Conservation (phyloP, 768 basidiomycete species). For the Hericium rajendrae region DNA sequence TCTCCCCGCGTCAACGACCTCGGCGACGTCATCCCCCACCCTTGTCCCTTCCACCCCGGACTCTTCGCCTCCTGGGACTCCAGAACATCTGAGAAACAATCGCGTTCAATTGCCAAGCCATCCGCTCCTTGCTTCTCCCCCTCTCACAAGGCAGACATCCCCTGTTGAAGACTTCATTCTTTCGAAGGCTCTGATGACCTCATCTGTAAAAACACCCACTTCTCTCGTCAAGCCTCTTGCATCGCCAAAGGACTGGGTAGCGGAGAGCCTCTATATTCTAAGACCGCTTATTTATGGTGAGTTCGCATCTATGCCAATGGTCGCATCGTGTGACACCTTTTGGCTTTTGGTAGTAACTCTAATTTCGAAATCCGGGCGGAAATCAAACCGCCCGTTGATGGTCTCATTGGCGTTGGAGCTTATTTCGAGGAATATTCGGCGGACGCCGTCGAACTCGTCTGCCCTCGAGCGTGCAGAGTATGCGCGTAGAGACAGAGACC, state of each 20-base stretch:
- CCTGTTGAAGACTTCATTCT: slow-evolving; percentile 74
- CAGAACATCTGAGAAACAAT: slow-evolving; percentile 78
- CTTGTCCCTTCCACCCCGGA: slow-evolving; percentile 48
- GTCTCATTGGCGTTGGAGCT: slow-evolving; percentile 61
- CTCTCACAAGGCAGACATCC: slow-evolving; percentile 39
- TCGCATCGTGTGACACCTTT: neutral
- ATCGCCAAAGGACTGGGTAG: slow-evolving; percentile 62
- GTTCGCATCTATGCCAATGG: slow-evolving; percentile 9
- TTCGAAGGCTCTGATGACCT: slow-evolving; percentile 68
- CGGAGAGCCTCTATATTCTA: slow-evolving; percentile 61
- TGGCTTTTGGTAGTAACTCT: slow-evolving; percentile 22
- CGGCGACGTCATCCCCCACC: slow-evolving; percentile 48
- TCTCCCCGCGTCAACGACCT: slow-evolving; percentile 34
- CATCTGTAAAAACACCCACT: slow-evolving; percentile 62
- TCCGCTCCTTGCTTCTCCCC: slow-evolving; percentile 44
- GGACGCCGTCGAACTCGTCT: slow-evolving; percentile 51
- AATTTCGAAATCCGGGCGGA: slow-evolving; percentile 28
- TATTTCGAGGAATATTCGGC: slow-evolving; percentile 64
- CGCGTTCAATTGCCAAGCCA: slow-evolving; percentile 57
- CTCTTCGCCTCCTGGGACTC: slow-evolving; percentile 50
- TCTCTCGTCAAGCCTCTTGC: slow-evolving; percentile 54
- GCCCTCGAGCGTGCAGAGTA: slow-evolving; percentile 69
- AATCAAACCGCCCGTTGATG: slow-evolving; percentile 54
- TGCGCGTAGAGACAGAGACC: slow-evolving; percentile 70
- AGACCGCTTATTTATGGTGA: slow-evolving; percentile 73